Conservation (phyloP, 441 rosid species). For the Bruguiera hainesii region DNA sequence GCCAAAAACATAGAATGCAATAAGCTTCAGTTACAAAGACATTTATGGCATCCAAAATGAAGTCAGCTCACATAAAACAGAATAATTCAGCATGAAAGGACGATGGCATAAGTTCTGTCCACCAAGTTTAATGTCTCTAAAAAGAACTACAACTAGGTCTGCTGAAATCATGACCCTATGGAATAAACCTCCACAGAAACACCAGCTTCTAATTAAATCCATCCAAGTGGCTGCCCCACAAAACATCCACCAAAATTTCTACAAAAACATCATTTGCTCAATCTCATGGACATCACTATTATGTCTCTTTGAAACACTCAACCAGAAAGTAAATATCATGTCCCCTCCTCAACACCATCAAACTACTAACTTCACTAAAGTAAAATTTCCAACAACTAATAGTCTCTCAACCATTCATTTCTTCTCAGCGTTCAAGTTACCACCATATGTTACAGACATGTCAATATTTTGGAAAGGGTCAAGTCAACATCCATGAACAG, state of each 20-base stretch:
- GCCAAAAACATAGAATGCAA: neutral
- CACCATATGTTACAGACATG: no score
- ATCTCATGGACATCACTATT: neutral
- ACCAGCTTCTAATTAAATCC: no score
- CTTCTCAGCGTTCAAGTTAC: neutral
- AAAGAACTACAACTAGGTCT: neutral
- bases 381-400: neutral
- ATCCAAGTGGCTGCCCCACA: neutral
- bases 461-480: no score
- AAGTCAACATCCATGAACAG: neutral
- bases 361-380: neutral
- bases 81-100: neutral
- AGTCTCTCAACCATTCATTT: neutral
- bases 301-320: neutral
- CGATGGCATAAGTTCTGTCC: neutral
- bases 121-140: neutral
- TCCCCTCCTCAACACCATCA: neutral
- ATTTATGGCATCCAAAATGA: neutral
- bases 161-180: slow-evolving; percentile 1
- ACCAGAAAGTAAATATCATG: no score
- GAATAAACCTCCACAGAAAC: neutral
- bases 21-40: neutral
- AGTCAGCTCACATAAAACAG: neutral
- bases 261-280: neutral
- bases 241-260: neutral